Conservation (phyloP, 495 filamentous ascomycete genomes). For the Lepraria neglecta region DNA sequence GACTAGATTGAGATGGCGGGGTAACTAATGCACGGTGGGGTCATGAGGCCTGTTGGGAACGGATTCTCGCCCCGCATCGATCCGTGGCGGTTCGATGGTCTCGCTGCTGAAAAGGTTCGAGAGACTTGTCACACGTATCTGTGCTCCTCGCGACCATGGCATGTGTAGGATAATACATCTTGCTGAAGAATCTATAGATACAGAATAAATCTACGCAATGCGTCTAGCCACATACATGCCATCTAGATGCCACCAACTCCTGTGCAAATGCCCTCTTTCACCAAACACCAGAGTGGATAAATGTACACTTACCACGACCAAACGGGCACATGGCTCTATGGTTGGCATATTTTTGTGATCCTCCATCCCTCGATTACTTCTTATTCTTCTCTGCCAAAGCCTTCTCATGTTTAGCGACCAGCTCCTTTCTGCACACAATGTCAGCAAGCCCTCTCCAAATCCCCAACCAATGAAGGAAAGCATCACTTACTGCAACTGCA, state of each 20-base stretch:
- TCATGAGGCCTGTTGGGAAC: too few relatives aligned
- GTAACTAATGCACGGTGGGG: too few relatives aligned
- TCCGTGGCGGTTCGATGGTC: too few relatives aligned
- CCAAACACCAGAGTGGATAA: slow-evolving; percentile 2
- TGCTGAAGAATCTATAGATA: neutral
- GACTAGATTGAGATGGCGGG: too few relatives aligned
- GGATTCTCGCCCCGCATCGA: too few relatives aligned
- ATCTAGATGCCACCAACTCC: slow-evolving; percentile 2
- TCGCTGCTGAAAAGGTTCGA: too few relatives aligned
- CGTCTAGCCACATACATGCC: neutral
- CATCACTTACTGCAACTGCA: slow-evolving; percentile 74
- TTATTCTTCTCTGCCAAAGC: slow-evolving; percentile 69
- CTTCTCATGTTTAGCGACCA: slow-evolving; percentile 83
- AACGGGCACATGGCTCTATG: too few relatives aligned
- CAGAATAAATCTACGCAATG: neutral
- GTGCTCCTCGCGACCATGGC: too few relatives aligned
- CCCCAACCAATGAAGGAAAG: slow-evolving; percentile 11
- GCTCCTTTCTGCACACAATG: slow-evolving; percentile 59
- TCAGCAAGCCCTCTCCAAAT: slow-evolving; percentile 4
- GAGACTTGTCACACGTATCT: too few relatives aligned
- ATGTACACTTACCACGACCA: neutral
- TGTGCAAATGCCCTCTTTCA: neutral
- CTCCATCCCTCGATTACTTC: slow-evolving; percentile 38
- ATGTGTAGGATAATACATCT: too few relatives aligned
- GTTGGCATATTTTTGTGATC: neutral